Evolutionary conservation across 106 monocot species (phyloP).

Genomic region (Apostasia ramifera): DNA sequence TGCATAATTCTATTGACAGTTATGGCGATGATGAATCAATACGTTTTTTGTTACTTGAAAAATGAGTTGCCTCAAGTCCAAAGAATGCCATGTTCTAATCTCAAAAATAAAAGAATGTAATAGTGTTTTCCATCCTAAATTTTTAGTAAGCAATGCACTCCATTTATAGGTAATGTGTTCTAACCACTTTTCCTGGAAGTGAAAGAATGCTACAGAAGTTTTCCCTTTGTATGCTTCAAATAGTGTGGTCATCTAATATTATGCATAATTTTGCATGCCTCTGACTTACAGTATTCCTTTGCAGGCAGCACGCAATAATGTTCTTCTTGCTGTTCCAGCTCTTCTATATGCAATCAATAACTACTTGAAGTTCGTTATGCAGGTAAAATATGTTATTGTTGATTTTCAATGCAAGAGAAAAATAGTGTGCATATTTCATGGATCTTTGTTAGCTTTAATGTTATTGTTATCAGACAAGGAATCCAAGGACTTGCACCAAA

Average conservation of each 20-base stretch:
- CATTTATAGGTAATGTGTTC: no score
- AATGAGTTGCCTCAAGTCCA: no score
- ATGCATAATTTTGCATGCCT: neutral
- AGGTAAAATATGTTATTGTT: slow-evolving; percentile 27
- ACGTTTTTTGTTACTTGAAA: no score
- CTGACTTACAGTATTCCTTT: neutral
- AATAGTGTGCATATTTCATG: neutral
- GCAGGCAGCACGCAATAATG: slow-evolving; percentile 65
- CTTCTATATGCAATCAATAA: slow-evolving; percentile 74
- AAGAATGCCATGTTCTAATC: no score
- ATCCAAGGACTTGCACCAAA: neutral
- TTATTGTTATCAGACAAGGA: no score
- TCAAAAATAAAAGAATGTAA: no score
- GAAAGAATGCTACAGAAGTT: no score
- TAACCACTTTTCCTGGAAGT: no score
- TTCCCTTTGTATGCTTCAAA: neutral
- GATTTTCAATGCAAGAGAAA: neutral
- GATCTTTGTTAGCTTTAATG: neutral
- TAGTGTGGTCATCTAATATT: neutral
- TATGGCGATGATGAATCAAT: no score
- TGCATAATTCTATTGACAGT: no score
- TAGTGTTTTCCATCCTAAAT: no score
- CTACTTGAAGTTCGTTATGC: slow-evolving; percentile 72
- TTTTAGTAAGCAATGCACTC: no score
- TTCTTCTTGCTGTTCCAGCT: slow-evolving; percentile 68